These are phyloP conservation scores for Kalmusia sp. DNA, from an alignment of 2,329 filamentous ascomycete genomes.

Conservation along the genomic window DNA sequence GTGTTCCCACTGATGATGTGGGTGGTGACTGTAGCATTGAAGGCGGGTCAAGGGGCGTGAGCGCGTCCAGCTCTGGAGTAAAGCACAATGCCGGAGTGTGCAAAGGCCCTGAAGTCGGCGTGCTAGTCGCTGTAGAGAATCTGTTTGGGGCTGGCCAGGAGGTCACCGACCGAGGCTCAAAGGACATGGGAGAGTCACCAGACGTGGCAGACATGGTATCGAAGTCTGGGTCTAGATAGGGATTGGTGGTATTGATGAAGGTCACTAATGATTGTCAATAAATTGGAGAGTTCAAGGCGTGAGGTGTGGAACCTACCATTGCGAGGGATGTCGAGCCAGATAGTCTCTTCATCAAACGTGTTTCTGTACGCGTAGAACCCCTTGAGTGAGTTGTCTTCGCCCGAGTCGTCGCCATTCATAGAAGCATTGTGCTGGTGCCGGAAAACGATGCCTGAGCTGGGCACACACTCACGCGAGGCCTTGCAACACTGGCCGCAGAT, in stretches of 20 bases:
- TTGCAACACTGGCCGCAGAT: constrained; percentile 67
- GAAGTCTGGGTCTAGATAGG: constrained; percentile 60
- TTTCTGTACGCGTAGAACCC: constrained; percentile 72
- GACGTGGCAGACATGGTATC: constrained; percentile 41
- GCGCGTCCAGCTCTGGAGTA: constrained; percentile 36
- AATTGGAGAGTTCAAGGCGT: neutral
- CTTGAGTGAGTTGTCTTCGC: constrained; percentile 57
- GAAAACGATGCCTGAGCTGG: constrained; percentile 69
- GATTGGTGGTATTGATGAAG: constrained; percentile 68
- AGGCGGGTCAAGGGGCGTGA: constrained; percentile 26
- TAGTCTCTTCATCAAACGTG: constrained; percentile 65
- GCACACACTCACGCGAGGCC: constrained; percentile 66
- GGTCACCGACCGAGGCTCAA: constrained; percentile 31
- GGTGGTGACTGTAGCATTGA: constrained; percentile 39
- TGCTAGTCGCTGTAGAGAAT: constrained; percentile 36
- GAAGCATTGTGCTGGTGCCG: constrained; percentile 74
- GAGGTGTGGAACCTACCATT: constrained; percentile 52
- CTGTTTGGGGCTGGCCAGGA: constrained; percentile 38
- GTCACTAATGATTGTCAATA: constrained; percentile 54
- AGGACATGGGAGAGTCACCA: constrained; percentile 39
- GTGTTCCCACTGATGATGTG: constrained; percentile 36
- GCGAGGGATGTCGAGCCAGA: constrained; percentile 69
- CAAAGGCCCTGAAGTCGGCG: constrained; percentile 17
- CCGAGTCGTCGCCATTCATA: constrained; percentile 63
- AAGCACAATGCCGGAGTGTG: constrained; percentile 48